A percentile compares a stretch with the other conserved stretches of the same genome.
Evolutionary conservation across 192 early-diverging fungal species (phyloP).

Genomic region (Coemansia sp.): DNA sequence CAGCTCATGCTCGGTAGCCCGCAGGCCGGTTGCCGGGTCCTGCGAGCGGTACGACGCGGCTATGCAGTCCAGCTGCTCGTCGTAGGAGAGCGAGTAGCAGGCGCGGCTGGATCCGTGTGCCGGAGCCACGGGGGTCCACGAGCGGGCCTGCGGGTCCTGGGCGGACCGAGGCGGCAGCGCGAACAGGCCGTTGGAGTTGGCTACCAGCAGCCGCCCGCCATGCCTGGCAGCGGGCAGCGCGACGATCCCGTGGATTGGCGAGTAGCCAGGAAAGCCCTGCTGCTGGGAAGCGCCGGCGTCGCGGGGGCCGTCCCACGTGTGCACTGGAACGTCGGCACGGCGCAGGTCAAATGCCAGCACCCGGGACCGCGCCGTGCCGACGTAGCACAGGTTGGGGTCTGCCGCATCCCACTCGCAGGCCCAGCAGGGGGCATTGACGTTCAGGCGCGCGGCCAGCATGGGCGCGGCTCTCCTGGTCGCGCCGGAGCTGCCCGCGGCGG

Average conservation of each 20-base stretch:
- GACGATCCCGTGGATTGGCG: conserved; percentile 32
- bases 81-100: conserved; percentile 30
- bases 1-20: conserved; percentile 24
- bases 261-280: conserved; percentile 4
- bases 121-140: conserved; percentile 26
- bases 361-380: conserved; percentile 13
- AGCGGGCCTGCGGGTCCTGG: neutral
- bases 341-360: conserved; percentile 38
- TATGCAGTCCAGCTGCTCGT: conserved; percentile 7
- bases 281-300: conserved; percentile 1
- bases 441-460: conserved; percentile 9
- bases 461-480: conserved; percentile 7
- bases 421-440: conserved; percentile 22
- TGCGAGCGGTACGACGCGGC: conserved; percentile 33
- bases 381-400: conserved; percentile 17
- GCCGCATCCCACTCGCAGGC: conserved; percentile 39
- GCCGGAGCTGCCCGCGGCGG: neutral
- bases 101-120: conserved; percentile 7
- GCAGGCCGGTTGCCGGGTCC: neutral
- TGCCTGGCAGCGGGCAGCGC: neutral
- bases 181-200: conserved; percentile 29
- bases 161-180: conserved; percentile 13
- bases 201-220: conserved; percentile 18
- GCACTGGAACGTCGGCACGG: conserved; percentile 1
- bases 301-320: conserved; percentile 17